Evolutionary conservation across 495 filamentous ascomycete genomes (phyloP), one percentile per base, ranked within the genome.

Genomic region (Parathielavia hyrcaniae): DNA sequence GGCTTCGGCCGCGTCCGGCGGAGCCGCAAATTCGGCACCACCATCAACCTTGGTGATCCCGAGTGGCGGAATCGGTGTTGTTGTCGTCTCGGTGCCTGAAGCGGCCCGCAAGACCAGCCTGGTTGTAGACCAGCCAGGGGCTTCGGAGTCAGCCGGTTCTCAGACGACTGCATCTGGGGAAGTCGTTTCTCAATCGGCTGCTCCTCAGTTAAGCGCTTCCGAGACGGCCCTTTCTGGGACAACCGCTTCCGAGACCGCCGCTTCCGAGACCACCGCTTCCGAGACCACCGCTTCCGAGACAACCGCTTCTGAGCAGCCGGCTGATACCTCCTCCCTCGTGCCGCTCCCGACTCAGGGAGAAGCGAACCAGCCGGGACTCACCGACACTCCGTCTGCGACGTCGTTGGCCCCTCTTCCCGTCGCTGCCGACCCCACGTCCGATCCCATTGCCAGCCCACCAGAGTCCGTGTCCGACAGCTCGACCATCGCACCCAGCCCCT

Each of bases 51-150:
- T 20, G 19, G 50, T 43, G 6, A 50, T 54, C 1, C 16, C 65
- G 10, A 60, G 40, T 17, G 71, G 69, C 20, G 71, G 69, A 9
- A 57, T 71, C 5, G 69, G 69, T 32, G 63, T 71, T 14, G 55
- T 62, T 30, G 54, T 65, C 16, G 43, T 70, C n/a, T 32, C 62
- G 4, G 55, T 73, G 41, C 66, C 66, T 7, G 36, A 57, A 34
- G 57, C 52, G 11, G 55, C 59, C 14, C 53, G 53, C 5, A 69
- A 53, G 14, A 63, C 61, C 23, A 69, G 61, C 32, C 30, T 45
- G 38, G 57, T 58, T 9, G 61, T 52, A 26, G 57, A 60, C 8
- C 39, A 57, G 14, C 60, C 64, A 12, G 48, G 47, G 19, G 56
- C 47, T 43, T 47, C 58, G 7, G 23, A 30, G 14, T 26, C 57